Conservation (phyloP, 2,329 filamentous ascomycete genomes). For the Aulographum hederae region DNA sequence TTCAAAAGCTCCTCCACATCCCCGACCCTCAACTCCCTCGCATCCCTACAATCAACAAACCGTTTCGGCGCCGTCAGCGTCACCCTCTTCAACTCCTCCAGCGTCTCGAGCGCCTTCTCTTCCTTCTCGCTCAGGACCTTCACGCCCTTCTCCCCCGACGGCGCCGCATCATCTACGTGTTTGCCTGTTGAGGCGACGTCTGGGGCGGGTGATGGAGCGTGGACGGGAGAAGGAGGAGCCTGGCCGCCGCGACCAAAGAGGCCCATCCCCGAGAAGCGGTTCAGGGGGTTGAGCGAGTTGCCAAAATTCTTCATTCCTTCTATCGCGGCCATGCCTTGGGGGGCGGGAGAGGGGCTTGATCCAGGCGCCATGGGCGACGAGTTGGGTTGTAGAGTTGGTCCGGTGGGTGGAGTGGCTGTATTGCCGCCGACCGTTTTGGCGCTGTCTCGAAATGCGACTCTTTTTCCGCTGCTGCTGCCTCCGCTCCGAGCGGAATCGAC, state of each 20-base stretch:
- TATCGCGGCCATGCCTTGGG: constrained; percentile 39
- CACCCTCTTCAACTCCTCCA: constrained; percentile 26
- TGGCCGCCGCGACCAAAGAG: constrained; percentile 50
- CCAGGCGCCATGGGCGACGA: constrained; percentile 10
- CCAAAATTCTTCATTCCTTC: constrained; percentile 70
- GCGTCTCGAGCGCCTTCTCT: constrained; percentile 21
- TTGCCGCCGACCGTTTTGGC: constrained; percentile 12
- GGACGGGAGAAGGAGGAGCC: constrained; percentile 9
- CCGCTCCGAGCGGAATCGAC: constrained; percentile 53
- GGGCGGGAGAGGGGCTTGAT: constrained; percentile 6
- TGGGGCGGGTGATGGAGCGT: not conserved
- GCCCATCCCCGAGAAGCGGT: constrained; percentile 54
- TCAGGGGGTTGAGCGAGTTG: constrained; percentile 67
- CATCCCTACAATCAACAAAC: constrained; percentile 27
- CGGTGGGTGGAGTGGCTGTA: constrained; percentile 1
- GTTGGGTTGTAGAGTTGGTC: constrained; percentile 11
- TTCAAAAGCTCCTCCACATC: constrained; percentile 28
- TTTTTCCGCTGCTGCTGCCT: constrained; percentile 42
- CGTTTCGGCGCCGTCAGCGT: constrained; percentile 24
- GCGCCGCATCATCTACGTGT: constrained; percentile 12
- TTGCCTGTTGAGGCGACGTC: constrained; percentile 5
- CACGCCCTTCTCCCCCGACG: constrained; percentile 6
- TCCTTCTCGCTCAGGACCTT: constrained; percentile 12
- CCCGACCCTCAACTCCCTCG: constrained; percentile 25
- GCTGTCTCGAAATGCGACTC: constrained; percentile 30